These are phyloP conservation scores for Fomitiporia mediterranea DNA, from an alignment of 1,284 basidiomycete species.

Conservation along the genomic window DNA sequence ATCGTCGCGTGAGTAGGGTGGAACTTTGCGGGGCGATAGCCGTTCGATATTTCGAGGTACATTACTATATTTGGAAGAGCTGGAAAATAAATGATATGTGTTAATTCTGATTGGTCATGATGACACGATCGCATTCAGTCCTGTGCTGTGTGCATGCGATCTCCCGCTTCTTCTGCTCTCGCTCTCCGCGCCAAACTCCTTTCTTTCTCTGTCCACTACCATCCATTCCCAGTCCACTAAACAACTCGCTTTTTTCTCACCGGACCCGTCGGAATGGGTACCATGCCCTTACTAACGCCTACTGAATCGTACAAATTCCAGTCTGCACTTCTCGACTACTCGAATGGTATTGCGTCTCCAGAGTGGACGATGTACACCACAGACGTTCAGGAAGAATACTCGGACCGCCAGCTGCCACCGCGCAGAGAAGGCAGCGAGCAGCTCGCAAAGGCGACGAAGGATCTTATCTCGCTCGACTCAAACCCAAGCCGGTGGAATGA, in stretches of 20 bases:
- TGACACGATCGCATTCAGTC: neutral
- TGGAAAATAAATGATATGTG: neutral
- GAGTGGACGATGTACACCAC: slow-evolving; percentile 35
- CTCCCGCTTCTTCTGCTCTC: neutral
- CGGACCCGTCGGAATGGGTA: slow-evolving; percentile 8
- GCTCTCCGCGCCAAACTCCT: neutral
- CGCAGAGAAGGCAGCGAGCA: slow-evolving; percentile 43
- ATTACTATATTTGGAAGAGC: neutral
- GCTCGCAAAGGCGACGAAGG: slow-evolving; percentile 67
- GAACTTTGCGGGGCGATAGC: slow-evolving; percentile 5
- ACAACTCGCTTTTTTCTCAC: neutral
- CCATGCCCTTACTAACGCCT: slow-evolving; percentile 44
- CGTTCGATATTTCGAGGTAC: neutral
- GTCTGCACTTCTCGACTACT: slow-evolving; percentile 46
- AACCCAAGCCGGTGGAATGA: slow-evolving; percentile 27
- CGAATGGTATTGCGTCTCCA: slow-evolving; percentile 31
- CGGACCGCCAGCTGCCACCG: slow-evolving; percentile 23
- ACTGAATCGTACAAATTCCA: slow-evolving; percentile 47
- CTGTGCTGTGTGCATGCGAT: neutral
- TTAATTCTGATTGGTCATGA: slow-evolving; percentile 1
- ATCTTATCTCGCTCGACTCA: slow-evolving; percentile 57
- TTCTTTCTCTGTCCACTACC: neutral
- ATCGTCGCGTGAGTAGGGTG: slow-evolving; percentile 4
- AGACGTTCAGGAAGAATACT: slow-evolving; percentile 26
- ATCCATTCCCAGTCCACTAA: neutral